These are phyloP conservation scores for Primulina eburnea DNA, from an alignment of 257 asterid species.

Conservation along the genomic window DNA sequence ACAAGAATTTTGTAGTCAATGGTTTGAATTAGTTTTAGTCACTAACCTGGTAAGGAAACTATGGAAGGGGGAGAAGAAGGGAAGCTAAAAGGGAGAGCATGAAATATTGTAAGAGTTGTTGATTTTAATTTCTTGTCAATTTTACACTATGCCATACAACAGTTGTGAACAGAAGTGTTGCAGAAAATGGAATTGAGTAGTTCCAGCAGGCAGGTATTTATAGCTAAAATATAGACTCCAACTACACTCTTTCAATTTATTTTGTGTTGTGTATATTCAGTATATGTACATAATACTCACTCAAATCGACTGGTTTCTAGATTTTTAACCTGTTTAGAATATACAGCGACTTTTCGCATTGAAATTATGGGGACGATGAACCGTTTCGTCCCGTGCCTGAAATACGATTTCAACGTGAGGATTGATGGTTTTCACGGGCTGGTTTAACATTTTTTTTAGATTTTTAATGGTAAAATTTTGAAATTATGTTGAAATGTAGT, in stretches of 20 bases:
- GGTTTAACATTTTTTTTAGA: not conserved
- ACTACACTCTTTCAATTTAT: conserved; percentile 2
- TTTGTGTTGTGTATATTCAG: not conserved
- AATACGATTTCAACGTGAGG: no score
- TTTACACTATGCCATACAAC: conserved; percentile 24
- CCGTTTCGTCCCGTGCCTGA: no score
- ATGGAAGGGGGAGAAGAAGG: conserved; percentile 18
- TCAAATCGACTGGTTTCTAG: no score
- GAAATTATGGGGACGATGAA: no score
- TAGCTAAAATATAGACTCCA: conserved; percentile 50
- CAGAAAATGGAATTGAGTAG: conserved; percentile 65
- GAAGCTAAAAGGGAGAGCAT: conserved; percentile 23
- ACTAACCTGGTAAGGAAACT: conserved; percentile 39
- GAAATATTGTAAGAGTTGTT: conserved; percentile 24
- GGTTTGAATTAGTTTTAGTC: conserved; percentile 19
- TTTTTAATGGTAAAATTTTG: not conserved
- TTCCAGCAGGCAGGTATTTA: conserved; percentile 40
- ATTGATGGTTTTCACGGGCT: no score
- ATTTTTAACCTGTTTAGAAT: no score
- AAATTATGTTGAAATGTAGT: no score
- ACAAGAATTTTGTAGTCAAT: conserved; percentile 22
- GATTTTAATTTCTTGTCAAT: conserved; percentile 18
- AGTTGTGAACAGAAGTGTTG: conserved; percentile 49
- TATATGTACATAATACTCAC: not conserved
- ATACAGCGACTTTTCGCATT: no score